These are phyloP conservation scores for Colletotrichum sp. DNA, from an alignment of 2,329 filamentous ascomycete genomes.

Conservation along the genomic window DNA sequence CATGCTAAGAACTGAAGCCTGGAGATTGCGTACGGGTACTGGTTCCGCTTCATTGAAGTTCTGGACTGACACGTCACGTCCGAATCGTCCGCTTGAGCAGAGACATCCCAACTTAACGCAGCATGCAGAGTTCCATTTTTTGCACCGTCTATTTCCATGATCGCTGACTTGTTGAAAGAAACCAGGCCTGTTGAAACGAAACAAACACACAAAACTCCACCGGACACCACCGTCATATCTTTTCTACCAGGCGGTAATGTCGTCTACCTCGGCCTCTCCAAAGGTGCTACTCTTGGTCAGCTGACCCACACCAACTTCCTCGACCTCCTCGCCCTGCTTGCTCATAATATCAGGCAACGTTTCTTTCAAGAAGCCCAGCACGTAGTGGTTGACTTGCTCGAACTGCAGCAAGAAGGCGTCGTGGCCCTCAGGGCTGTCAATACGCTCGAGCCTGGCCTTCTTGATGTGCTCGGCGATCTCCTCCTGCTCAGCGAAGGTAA, in stretches of 20 bases:
- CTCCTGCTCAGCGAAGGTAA: conserved; percentile 96
- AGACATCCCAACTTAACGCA: not conserved
- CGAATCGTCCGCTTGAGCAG: not conserved
- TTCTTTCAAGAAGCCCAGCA: conserved; percentile 82
- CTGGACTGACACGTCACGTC: not conserved
- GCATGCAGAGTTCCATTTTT: not conserved
- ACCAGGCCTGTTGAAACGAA: conserved; percentile 12
- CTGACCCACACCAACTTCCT: conserved; percentile 59
- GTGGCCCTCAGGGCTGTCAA: conserved; percentile 93
- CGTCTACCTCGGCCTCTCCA: conserved; percentile 93
- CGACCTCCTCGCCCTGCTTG: conserved; percentile 53
- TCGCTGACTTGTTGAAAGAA: conserved; percentile 20
- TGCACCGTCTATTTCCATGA: conserved; percentile 2
- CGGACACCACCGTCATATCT: no score
- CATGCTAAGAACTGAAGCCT: not conserved
- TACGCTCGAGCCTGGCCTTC: conserved; percentile 78
- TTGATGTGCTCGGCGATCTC: conserved; percentile 85
- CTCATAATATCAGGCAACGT: conserved; percentile 89
- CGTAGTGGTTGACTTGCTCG: conserved; percentile 91
- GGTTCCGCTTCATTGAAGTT: not conserved
- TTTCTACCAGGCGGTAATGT: conserved; percentile 87
- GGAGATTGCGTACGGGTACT: not conserved
- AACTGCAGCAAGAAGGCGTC: conserved; percentile 97
- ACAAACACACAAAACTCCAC: not conserved
- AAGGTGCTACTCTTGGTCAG: conserved; percentile 89